Evolutionary conservation across 1,139 yeast species (phyloP).

Genomic region (Pichia sp.): DNA sequence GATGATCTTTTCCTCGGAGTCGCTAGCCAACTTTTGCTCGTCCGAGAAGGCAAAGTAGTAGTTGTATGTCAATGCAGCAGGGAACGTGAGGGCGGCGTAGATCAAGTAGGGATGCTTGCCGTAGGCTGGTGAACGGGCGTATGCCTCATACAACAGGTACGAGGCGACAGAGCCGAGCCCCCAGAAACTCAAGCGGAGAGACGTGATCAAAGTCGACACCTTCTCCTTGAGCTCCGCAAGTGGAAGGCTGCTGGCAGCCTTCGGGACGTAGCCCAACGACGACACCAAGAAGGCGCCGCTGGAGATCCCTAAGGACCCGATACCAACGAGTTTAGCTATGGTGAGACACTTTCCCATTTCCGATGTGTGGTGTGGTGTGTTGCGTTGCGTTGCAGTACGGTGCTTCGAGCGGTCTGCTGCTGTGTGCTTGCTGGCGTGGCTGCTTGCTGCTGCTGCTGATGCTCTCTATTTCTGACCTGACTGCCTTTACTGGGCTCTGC

Average conservation of each 20-base stretch:
- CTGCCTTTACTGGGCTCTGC: not conserved
- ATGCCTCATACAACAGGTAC: slow-evolving; percentile 42
- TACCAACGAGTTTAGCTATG: slow-evolving; percentile 48
- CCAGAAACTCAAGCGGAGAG: slow-evolving; percentile 35
- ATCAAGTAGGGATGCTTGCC: slow-evolving; percentile 56
- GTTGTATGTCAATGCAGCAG: slow-evolving; percentile 35
- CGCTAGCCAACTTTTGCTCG: slow-evolving; percentile 27
- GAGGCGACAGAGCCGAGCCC: slow-evolving; percentile 40
- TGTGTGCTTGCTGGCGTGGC: too few species aligned
- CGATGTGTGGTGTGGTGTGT: not conserved
- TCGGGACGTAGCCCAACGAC: slow-evolving; percentile 35
- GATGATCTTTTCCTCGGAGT: slow-evolving; percentile 17
- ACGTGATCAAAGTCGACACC: slow-evolving; percentile 28
- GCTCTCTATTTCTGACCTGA: too few species aligned
- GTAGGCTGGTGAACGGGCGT: slow-evolving; percentile 38
- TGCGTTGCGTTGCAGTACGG: not conserved
- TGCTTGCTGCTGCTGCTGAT: too few species aligned
- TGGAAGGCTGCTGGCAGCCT: slow-evolving; percentile 3
- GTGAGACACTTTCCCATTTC: slow-evolving; percentile 43
- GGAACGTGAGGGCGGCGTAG: slow-evolving; percentile 52
- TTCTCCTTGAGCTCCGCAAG: slow-evolving; percentile 12
- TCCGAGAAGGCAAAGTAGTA: slow-evolving; percentile 26
- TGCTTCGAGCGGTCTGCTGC: too few species aligned
- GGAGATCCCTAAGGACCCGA: slow-evolving; percentile 49
- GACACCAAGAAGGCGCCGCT: slow-evolving; percentile 42